Evolutionary conservation across 2,329 filamentous ascomycete species (phyloP), one percentile per base, ranked within the genome.

Genomic region (Alternaria postmessia): DNA sequence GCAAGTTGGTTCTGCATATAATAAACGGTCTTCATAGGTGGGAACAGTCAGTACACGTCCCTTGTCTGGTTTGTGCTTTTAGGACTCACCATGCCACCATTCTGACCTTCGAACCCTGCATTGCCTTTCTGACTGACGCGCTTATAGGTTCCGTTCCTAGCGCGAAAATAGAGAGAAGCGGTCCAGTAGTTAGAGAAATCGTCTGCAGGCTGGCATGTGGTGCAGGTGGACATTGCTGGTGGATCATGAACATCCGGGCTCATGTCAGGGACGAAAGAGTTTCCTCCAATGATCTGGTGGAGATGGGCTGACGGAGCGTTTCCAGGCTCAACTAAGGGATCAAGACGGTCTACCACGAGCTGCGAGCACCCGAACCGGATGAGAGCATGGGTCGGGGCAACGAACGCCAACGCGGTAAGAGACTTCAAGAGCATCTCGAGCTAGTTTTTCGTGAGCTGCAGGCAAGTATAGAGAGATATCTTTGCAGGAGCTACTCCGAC

Each of bases 1-100:
- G 60, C 68, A 14, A 72, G 61, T 62, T 49, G 71, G 61, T 65
- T 69, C 68, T 67, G 70, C 70, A 73, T 72, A 41, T 74, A 74
- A 47, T 74, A 73, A 4, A 73, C 67, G 0, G 70, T 74, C 46
- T 38, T 36, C 14, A 18, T 0, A 49, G 20, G 20, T 4, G 32
- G 14, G 3, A 49, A 0, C 7, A 14, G 20, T 49, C 20, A 49
- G 46, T 38, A 16, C 3, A 38, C 38, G 1, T 36, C 32, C 1
- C 12, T 18, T 38, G 1, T 16, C 18, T 14, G 6, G 36, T 36
- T n/a, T 12, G 30, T 49, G 7, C 2, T 7, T 14, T 18, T 14
- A 16, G 12, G 7, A 49, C 46, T 26, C 16, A 49, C 46, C 70
- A 73, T 74, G 8, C 71, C 71, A 6, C 71, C 71, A 22, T 67